A percentile compares a stretch with the other conserved stretches of the same genome.
Evolutionary conservation across 208 protist species (phyloP).

Genomic region (Histomonas meleagridis): DNA sequence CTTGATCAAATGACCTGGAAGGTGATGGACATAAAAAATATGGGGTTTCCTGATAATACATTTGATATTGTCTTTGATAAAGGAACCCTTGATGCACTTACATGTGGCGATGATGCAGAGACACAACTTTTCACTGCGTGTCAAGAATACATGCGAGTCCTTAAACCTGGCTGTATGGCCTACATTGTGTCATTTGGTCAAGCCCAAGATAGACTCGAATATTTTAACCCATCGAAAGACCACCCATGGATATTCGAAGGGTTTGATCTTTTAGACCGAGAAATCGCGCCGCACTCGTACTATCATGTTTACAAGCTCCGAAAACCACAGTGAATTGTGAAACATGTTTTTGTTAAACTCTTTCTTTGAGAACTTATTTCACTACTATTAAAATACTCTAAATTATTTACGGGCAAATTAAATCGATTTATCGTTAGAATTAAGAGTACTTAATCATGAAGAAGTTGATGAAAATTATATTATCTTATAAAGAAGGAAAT

Average conservation of each 20-base stretch:
- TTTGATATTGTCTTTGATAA: slow-evolving; percentile 24
- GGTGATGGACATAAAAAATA: not conserved
- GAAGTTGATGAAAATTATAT: no score
- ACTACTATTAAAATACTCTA: no score
- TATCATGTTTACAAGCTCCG: not conserved
- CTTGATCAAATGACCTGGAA: not conserved
- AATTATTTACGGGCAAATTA: no score
- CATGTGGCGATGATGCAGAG: not conserved
- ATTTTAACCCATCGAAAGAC: not conserved
- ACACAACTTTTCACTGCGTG: not conserved
- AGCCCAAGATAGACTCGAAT: not conserved
- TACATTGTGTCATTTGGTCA: slow-evolving; percentile 7
- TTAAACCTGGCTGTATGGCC: not conserved
- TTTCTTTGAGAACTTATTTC: no score
- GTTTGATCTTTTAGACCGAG: not conserved
- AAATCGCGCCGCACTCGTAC: not conserved
- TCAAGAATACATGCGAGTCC: not conserved
- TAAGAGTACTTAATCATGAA: no score
- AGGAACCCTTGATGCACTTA: not conserved
- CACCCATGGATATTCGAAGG: not conserved
- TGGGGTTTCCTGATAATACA: not conserved
- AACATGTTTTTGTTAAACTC: no score
- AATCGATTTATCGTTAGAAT: no score
- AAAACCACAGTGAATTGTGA: no score
- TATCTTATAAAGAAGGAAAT: no score